Evolutionary conservation across 495 filamentous ascomycete species (phyloP), one percentile per base, ranked within the genome.

Genomic region (Clohesyomyces aquaticus): DNA sequence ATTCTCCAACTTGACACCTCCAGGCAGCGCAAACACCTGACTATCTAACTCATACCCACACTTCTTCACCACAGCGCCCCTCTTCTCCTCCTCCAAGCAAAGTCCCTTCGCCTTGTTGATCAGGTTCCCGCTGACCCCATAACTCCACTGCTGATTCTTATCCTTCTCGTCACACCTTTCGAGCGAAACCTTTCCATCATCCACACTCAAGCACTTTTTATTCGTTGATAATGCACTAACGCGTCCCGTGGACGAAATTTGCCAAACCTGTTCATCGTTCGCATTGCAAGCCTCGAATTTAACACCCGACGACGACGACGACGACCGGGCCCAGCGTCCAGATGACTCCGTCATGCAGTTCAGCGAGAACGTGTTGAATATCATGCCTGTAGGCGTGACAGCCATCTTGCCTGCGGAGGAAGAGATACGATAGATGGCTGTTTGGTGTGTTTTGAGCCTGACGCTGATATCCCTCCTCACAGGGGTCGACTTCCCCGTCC

Each of bases 351-450:
- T 6, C 16, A 66, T 48, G 25, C 63, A 66, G 53, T 66, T 66
- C 18, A 66, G 22, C 21, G 47, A 54, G 47, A 66, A 66, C 14
- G 63, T 66, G 38, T 66, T 66, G 63, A 66, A 66, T 38, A 66
- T 60, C 55, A 46, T 29, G 38, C 63, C 63, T 2, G 63, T 66
- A 32, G 63, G 63, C 16, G 49, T 60, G 35, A 54, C 32, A 18
- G 26, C 19, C n/a, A 66, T 45, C 18, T 35, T 35, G 1, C 46
- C 46, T 14, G 43, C 16, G 10, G 50, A 11, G 3, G 26, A 10
- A 2, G 63, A 59, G 47, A 66, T 22, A 26, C 63, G 63, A 27
- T 32, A 60, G 18, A 66, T 55, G 10, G 55, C 48, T 14, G 63
- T 66, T 42, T 59, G 48, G 18, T 29, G 54, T 4, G 22, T 29